Evolutionary conservation across 2,329 filamentous ascomycete genomes (phyloP).

Genomic region (Trichoderma atrobrunneum): DNA sequence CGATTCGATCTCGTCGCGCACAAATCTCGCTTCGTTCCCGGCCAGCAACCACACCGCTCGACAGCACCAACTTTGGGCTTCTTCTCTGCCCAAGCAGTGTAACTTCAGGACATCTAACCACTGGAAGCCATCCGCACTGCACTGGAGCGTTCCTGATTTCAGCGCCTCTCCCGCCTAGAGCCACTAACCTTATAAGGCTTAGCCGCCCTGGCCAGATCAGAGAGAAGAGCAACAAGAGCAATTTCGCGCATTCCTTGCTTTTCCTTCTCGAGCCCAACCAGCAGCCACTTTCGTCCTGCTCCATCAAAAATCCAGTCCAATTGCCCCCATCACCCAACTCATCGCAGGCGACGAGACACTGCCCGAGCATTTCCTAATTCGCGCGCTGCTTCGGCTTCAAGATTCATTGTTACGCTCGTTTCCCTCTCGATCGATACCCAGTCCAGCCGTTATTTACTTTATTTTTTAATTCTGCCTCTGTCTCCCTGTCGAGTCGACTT

Average conservation of each 20-base stretch:
- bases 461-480: background rate
- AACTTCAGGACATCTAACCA: background rate
- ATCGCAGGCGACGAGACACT: conserved; percentile 21
- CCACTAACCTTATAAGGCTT: conserved; percentile 23
- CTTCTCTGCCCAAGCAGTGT: background rate
- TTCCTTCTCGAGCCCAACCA: conserved; percentile 6
- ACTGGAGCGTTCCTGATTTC: background rate
- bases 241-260: conserved; percentile 37
- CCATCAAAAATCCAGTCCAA: conserved; percentile 8
- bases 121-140: background rate
- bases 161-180: background rate
- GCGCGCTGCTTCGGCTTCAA: background rate
- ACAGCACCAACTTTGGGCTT: background rate
- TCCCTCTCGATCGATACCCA: conserved; percentile 11
- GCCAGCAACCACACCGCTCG: conserved; percentile 5
- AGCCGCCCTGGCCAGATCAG: conserved; percentile 21
- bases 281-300: conserved; percentile 14
- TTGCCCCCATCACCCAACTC: conserved; percentile 7
- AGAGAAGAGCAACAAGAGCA: conserved; percentile 30
- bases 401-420: conserved; percentile 19
- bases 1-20: conserved; percentile 1
- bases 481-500: background rate
- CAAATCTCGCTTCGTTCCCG: conserved; percentile 17
- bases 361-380: conserved; percentile 11
- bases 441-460: background rate